Percentiles rank a stretch among this genome's conserved stretches.
phyloP scores from a whole-genome alignment of 2,329 filamentous ascomycete genomes.

The Pyricularia pennisetigena region DNA sequence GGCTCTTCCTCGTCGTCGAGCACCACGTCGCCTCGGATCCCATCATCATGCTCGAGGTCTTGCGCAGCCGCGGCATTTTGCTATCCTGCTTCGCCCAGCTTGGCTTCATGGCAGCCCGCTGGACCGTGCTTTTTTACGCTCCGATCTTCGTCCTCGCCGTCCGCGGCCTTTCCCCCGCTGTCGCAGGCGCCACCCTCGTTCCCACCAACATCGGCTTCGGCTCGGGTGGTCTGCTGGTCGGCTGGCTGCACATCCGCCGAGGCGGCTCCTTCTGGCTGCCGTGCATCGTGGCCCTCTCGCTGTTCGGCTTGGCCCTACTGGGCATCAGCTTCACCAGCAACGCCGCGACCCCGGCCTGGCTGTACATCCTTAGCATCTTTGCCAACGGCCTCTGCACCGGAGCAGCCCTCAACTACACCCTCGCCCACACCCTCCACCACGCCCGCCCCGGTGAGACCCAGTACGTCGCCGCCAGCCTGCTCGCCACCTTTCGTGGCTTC shows the following conservation, averaged over 20 bases:
- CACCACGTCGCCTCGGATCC: constrained; percentile 54
- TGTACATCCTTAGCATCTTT: constrained; percentile 54
- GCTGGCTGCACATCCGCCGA: constrained; percentile 65
- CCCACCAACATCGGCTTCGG: constrained; percentile 78
- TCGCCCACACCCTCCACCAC: constrained; percentile 65
- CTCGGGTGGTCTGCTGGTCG: constrained; percentile 60
- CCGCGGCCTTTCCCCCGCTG: constrained; percentile 56
- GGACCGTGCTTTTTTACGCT: constrained; percentile 71
- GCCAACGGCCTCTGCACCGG: constrained; percentile 65
- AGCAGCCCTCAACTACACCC: constrained; percentile 67
- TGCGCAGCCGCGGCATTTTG: constrained; percentile 60
- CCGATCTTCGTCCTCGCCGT: constrained; percentile 74
- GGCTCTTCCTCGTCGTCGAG: constrained; percentile 54
- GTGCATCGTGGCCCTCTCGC: constrained; percentile 45
- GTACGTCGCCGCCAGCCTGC: constrained; percentile 64
- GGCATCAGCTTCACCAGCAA: constrained; percentile 37
- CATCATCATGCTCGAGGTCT: constrained; percentile 62
- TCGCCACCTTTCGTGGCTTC: constrained; percentile 74
- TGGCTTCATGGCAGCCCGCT: constrained; percentile 71
- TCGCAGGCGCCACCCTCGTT: constrained; percentile 66
- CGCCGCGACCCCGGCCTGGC: constrained; percentile 33
- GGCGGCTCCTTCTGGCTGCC: constrained; percentile 64
- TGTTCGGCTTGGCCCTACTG: constrained; percentile 41
- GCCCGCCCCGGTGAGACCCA: constrained; percentile 51
- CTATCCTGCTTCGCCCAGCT: constrained; percentile 67